These are phyloP conservation scores for Rhododendron simsii DNA, from an alignment of 148 eudicot species.

Conservation along the genomic window DNA sequence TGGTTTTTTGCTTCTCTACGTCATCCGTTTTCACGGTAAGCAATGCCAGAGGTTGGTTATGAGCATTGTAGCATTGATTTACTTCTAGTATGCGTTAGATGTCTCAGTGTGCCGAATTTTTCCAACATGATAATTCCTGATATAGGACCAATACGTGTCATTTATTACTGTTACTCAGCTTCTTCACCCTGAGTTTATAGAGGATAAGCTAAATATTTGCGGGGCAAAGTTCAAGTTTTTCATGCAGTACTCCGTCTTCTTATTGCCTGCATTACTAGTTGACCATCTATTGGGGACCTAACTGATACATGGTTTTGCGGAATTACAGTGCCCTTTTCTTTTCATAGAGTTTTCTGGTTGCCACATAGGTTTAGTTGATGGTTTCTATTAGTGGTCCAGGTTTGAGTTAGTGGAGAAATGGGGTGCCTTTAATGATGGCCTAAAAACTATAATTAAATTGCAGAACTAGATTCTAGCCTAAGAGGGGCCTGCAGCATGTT, in stretches of 20 bases:
- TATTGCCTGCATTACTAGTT: not conserved
- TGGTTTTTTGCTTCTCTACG: slow-evolving; percentile 73
- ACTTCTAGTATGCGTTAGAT: not conserved
- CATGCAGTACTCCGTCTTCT: not conserved
- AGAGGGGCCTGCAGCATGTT: not conserved
- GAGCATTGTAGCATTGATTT: slow-evolving; percentile 5
- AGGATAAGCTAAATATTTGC: not conserved
- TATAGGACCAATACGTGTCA: not conserved
- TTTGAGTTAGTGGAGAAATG: not conserved
- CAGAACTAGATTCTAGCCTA: not conserved
- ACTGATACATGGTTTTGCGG: not conserved
- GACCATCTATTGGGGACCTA: not conserved
- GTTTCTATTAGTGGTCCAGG: not conserved
- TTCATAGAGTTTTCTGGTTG: not conserved
- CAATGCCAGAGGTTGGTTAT: not conserved
- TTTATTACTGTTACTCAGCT: not conserved
- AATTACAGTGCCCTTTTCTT: not conserved
- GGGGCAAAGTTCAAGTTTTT: not conserved
- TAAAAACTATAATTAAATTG: not conserved
- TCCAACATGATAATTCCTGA: not conserved
- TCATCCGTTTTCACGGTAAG: slow-evolving; percentile 75
- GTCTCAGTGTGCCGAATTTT: not conserved
- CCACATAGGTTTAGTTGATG: not conserved
- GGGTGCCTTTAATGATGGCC: not conserved
- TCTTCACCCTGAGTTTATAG: not conserved